Conservation (phyloP, 192 early-diverging fungal species). For the Coemansia sp. region DNA sequence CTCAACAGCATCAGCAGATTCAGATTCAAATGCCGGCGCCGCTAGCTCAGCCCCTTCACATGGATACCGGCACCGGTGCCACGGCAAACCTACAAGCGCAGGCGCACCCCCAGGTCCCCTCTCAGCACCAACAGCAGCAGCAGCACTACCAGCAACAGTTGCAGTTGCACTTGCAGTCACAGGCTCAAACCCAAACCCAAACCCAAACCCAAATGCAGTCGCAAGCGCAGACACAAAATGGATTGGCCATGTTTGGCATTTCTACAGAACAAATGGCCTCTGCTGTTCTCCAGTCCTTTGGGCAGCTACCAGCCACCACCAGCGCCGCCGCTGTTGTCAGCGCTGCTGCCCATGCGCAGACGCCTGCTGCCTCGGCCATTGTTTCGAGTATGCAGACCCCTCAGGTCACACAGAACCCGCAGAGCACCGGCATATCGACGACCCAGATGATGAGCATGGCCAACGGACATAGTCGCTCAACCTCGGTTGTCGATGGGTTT, state of each 20-base stretch:
- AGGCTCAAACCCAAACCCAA: neutral
- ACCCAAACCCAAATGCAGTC: too few relatives aligned
- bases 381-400: neutral
- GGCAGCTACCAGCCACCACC: neutral
- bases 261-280: neutral
- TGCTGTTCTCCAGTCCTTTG: conserved; percentile 2
- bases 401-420: neutral
- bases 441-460: conserved; percentile 10
- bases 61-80: neutral
- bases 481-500: conserved; percentile 28
- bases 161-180: neutral
- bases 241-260: conserved; percentile 1
- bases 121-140: conserved; percentile 5
- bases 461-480: conserved; percentile 31
- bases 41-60: too few relatives aligned
- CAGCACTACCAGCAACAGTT: neutral
- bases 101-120: neutral
- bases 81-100: neutral
- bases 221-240: neutral
- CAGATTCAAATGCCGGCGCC: too few relatives aligned
- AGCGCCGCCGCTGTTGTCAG: neutral
- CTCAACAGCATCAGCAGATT: too few relatives aligned
- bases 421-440: conserved; percentile 2
- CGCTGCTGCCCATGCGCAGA: neutral
- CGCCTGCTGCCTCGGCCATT: neutral